Evolutionary conservation across 2,329 filamentous ascomycete genomes (phyloP), one percentile per base, ranked within the genome.

Genomic region (Fusarium dimerum): DNA sequence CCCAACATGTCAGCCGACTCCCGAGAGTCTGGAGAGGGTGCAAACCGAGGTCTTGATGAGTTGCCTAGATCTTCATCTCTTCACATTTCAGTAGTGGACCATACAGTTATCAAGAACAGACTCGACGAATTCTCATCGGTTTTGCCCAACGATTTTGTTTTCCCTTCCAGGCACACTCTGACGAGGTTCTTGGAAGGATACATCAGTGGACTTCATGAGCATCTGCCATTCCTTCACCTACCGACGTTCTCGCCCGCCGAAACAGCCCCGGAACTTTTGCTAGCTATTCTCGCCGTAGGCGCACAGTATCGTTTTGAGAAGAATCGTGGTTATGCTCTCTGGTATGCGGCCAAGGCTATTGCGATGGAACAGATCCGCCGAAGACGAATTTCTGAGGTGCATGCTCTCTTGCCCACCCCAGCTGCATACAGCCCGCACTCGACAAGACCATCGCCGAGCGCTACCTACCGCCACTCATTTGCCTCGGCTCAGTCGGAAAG

Each of bases 101-200:
- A 84, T 61, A 76, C 73, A 5, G 71, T 77, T 11, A 83, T 86
- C 49, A 80, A 81, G 62, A 81, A 76, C 50, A 77, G 81, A n/a
- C 68, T 87, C 0, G 78, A 83, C 17, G 82, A 86, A 54, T 87
- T 87, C 56, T 81, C 82, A 1, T 75, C 78, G 1, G 79, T 86
- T 5, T 68, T 87, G 18, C 82, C 85, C 0, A 74, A 71, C 47
- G 83, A 84, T 59, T 90, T 90, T 58, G 78, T 83, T 3, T 81
- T 90, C 45, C 87, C 87, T 1, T 89, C 86, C 5, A 80, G 87
- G 3, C 80, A 89, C 59, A 88, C 87, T 0, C 67, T 90, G 29
- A 85, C 84, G 3, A 74, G 87, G 34, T 90, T 89, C 56, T 70
- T 90, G 32, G 85, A 88, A 52, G 86, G 86, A 1, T 90, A 89